Percentiles rank a stretch among this genome's conserved stretches.
Evolutionary conservation across 441 rosid genomes (phyloP).

Genomic region (Adansonia madagascariensis): DNA sequence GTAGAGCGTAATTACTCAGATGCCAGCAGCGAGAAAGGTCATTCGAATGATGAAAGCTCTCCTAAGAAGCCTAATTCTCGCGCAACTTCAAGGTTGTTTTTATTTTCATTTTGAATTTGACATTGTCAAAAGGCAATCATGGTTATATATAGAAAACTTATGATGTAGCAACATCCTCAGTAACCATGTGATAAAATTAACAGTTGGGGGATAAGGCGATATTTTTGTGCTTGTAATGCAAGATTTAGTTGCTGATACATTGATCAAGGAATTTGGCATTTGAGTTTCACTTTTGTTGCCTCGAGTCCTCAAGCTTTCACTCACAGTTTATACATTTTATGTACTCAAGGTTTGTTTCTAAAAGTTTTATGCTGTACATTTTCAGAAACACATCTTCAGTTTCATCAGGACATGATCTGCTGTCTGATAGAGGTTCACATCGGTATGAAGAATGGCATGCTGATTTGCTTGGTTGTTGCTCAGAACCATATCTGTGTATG

Average conservation of each 20-base stretch:
- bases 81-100: constrained; percentile 63
- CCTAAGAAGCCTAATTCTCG: constrained; percentile 51
- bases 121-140: neutral
- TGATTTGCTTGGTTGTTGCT: constrained; percentile 86
- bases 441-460: constrained; percentile 74
- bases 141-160: neutral
- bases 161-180: neutral
- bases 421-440: constrained; percentile 58
- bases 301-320: neutral
- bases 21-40: constrained; percentile 40
- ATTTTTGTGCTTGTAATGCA: neutral
- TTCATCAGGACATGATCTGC: constrained; percentile 70
- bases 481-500: constrained; percentile 82
- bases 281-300: neutral
- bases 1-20: constrained; percentile 38
- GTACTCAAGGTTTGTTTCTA: constrained; percentile 13
- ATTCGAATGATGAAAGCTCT: constrained; percentile 48
- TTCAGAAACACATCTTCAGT: constrained; percentile 67
- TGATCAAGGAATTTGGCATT: neutral
- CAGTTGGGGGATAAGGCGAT: constrained; percentile 3
- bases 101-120: constrained; percentile 4
- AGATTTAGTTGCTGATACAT: neutral
- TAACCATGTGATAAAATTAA: neutral
- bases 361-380: constrained; percentile 30
- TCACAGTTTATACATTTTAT: constrained; percentile 18